phyloP scores from a whole-genome alignment of 2,329 filamentous ascomycete genomes.

The Diaporthe sp. region DNA sequence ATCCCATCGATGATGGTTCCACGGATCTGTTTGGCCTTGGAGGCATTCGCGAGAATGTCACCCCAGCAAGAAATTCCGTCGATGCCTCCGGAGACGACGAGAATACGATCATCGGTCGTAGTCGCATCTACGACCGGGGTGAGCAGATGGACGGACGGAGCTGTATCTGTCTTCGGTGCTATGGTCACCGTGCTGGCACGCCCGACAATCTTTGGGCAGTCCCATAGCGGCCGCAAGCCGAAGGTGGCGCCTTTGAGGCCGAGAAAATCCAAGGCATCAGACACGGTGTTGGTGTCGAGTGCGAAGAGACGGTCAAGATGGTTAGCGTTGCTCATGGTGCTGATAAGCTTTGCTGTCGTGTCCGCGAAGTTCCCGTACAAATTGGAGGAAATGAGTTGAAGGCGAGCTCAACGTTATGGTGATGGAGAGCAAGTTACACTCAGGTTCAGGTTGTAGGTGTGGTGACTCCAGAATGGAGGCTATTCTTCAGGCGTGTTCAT shows the following conservation, averaged over 20 bases:
- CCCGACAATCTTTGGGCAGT: background rate
- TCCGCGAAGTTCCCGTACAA: too few relatives aligned
- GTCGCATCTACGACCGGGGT: background rate
- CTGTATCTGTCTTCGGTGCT: background rate
- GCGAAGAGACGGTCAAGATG: background rate
- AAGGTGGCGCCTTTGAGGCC: background rate
- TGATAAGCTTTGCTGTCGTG: too few relatives aligned
- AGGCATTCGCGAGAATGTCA: background rate
- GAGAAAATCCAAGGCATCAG: background rate
- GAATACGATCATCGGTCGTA: background rate
- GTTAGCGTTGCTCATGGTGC: background rate
- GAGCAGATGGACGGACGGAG: background rate
- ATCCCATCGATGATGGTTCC: constrained; percentile 1
- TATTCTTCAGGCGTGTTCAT: too few relatives aligned
- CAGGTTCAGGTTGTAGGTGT: too few relatives aligned
- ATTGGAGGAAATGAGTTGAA: too few relatives aligned
- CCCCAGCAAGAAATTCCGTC: background rate
- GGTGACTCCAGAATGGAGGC: too few relatives aligned
- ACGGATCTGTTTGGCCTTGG: background rate
- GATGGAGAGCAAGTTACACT: too few relatives aligned
- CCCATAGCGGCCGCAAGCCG: constrained; percentile 4
- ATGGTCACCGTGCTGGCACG: background rate
- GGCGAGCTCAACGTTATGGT: too few relatives aligned
- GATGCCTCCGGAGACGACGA: background rate
- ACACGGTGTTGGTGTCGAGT: constrained; percentile 9